A percentile compares a stretch with the other conserved stretches of the same genome.
Evolutionary conservation across 228 moss, liverwort and hornwort genomes (phyloP).

Genomic region (Sphagnum magellanicum): DNA sequence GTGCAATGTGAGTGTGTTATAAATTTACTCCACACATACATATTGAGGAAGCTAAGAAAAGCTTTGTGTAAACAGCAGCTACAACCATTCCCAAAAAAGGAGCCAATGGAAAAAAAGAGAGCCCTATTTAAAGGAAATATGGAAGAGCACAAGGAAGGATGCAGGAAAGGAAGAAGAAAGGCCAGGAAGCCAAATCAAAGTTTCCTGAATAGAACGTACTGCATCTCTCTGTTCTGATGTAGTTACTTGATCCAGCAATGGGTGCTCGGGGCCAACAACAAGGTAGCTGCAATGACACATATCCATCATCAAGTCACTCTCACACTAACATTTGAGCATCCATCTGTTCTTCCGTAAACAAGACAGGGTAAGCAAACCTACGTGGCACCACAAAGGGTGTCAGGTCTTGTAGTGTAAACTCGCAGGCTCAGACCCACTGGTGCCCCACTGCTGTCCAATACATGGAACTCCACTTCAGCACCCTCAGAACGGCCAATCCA

Average conservation of each 20-base stretch:
- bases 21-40: too few relatives aligned
- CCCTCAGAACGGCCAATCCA: conserved; percentile 99
- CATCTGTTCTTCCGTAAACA: not conserved
- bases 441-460: conserved; percentile 29
- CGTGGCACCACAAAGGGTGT: conserved; percentile 95
- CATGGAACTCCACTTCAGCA: conserved; percentile 67
- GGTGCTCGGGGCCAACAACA: conserved; percentile 89
- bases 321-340: not conserved
- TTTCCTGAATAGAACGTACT: conserved; percentile 28
- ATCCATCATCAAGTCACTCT: not conserved
- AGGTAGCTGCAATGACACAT: conserved; percentile 53
- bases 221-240: conserved; percentile 39
- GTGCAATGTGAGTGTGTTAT: too few relatives aligned
- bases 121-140: too few relatives aligned
- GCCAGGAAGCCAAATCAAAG: too few relatives aligned
- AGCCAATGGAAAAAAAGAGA: too few relatives aligned
- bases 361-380: conserved; percentile 19
- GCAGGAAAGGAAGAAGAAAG: too few relatives aligned
- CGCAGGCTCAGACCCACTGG: conserved; percentile 35
- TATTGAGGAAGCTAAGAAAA: too few relatives aligned
- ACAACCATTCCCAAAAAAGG: too few relatives aligned
- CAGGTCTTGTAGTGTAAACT: conserved; percentile 95
- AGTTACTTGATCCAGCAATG: conserved; percentile 45
- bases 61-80: too few relatives aligned
- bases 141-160: too few relatives aligned